phyloP scores from a whole-genome alignment of 768 basidiomycete species.

The Fomitopsis pulvina region DNA sequence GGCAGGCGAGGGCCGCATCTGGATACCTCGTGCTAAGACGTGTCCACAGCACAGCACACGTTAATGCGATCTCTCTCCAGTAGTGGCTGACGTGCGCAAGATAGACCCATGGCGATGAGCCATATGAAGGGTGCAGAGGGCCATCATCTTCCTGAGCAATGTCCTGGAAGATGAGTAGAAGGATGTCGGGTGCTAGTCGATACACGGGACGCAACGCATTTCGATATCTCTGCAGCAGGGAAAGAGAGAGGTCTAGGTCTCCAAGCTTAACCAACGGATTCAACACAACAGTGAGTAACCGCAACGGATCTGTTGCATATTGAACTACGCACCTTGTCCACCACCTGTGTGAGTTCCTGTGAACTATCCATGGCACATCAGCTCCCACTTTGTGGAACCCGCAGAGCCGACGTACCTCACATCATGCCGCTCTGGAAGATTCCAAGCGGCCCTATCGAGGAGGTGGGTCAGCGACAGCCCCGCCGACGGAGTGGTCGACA shows the following conservation, averaged over 20 bases:
- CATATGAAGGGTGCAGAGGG: conserved; percentile 14
- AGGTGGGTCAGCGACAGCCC: conserved; percentile 15
- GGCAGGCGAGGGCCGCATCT: conserved; percentile 16
- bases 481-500: neutral
- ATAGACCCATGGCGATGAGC: conserved; percentile 16
- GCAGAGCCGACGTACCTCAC: conserved; percentile 11
- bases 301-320: neutral
- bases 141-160: conserved; percentile 12
- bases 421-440: conserved; percentile 19
- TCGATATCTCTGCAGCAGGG: conserved; percentile 21
- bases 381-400: too few species aligned
- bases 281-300: neutral
- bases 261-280: conserved; percentile 18
- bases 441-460: conserved; percentile 17
- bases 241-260: conserved; percentile 17
- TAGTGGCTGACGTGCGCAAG: conserved; percentile 20
- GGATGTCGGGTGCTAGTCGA: conserved; percentile 19
- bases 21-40: conserved; percentile 20
- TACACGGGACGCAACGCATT: conserved; percentile 21
- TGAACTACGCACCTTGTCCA: conserved; percentile 9
- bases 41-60: conserved; percentile 19
- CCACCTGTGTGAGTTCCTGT: neutral
- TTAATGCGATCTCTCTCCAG: conserved; percentile 19
- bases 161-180: conserved; percentile 18
- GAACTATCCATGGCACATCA: neutral